Conservation (phyloP, 2,329 filamentous ascomycete genomes). For the Torrubiella hemipterigena region DNA sequence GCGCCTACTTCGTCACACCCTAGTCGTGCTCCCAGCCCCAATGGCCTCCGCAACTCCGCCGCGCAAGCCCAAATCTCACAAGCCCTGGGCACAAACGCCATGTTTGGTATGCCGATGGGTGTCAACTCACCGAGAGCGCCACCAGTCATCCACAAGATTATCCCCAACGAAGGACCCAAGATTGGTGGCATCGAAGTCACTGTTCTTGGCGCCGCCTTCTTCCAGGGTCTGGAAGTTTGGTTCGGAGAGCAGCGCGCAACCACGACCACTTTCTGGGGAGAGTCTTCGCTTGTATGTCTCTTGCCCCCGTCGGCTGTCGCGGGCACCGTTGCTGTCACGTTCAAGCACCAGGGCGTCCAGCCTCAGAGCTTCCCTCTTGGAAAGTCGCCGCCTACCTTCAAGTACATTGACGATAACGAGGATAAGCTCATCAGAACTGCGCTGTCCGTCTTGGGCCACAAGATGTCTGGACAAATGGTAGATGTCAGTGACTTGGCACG, state of each 20-base stretch:
- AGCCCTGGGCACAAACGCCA: constrained; percentile 30
- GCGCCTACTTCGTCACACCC: constrained; percentile 60
- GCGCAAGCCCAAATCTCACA: constrained; percentile 32
- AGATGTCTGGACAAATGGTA: constrained; percentile 51
- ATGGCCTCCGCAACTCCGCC: constrained; percentile 33
- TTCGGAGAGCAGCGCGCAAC: constrained; percentile 58
- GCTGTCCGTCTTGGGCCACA: constrained; percentile 49
- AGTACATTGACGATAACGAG: constrained; percentile 62
- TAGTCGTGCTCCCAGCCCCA: constrained; percentile 69
- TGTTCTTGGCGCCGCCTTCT: constrained; percentile 69
- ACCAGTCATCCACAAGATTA: constrained; percentile 67
- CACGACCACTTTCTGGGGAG: constrained; percentile 70
- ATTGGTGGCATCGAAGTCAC: constrained; percentile 81
- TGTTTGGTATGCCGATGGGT: constrained; percentile 38
- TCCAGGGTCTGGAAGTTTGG: constrained; percentile 65
- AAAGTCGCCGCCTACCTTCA: constrained; percentile 45
- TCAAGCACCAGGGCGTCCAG: constrained; percentile 41
- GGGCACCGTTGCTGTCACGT: constrained; percentile 59
- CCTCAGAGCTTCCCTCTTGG: constrained; percentile 21
- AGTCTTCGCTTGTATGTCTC: constrained; percentile 67
- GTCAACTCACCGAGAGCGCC: constrained; percentile 33
- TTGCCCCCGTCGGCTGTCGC: constrained; percentile 58
- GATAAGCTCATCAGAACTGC: constrained; percentile 58
- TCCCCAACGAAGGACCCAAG: constrained; percentile 71
- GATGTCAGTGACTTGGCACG: constrained; percentile 51